Conservation (phyloP, 129 eudicot species). For the Silybum marianum region DNA sequence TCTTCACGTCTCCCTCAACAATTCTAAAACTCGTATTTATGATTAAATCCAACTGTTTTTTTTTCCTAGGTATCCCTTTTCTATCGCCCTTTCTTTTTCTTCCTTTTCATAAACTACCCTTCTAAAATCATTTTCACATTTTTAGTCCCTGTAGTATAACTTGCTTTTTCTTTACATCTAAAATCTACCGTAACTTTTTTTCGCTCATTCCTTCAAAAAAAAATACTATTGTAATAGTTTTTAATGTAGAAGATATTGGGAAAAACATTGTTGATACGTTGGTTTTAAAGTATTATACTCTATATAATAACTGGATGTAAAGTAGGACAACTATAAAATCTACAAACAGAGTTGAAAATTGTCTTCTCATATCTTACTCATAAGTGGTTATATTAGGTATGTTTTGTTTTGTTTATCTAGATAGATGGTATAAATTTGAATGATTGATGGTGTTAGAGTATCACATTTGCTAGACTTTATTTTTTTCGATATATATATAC, state of each 20-base stretch:
- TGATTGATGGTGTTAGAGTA: no score
- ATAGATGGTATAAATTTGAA: no score
- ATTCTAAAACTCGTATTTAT: slow-evolving; percentile 24
- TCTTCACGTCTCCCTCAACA: slow-evolving; percentile 28
- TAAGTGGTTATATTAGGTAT: not conserved
- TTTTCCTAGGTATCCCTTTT: slow-evolving; percentile 17
- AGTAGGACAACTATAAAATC: not conserved
- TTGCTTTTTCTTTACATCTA: not conserved
- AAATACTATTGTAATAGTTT: not conserved
- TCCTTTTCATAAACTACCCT: not conserved
- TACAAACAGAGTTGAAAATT: no score
- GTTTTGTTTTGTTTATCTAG: no score
- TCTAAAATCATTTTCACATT: not conserved
- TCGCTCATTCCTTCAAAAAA: not conserved
- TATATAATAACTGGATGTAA: not conserved
- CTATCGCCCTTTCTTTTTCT: not conserved
- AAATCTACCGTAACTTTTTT: not conserved
- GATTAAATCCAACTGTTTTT: slow-evolving; percentile 31
- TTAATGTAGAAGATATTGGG: not conserved
- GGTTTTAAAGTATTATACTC: no score
- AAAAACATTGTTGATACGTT: no score
- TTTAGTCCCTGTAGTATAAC: slow-evolving; percentile 3
- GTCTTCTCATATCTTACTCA: not conserved
- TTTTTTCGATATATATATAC: no score
- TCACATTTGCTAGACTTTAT: not conserved